Evolutionary conservation across 345 rosid species (phyloP).

Genomic region (Anacardium occidentale): DNA sequence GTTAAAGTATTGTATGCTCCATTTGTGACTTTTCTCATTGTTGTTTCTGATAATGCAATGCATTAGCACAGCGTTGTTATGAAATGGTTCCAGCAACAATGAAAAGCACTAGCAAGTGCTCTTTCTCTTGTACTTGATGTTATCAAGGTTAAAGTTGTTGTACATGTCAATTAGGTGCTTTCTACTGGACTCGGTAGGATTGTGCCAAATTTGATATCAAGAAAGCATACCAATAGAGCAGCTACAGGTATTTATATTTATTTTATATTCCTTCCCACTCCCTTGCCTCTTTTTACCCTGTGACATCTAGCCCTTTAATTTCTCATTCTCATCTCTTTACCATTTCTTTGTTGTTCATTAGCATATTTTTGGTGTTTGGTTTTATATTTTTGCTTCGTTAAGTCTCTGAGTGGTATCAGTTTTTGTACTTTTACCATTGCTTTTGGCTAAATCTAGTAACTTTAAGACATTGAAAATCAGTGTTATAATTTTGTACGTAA

Average conservation of each 20-base stretch:
- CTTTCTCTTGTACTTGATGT: conserved; percentile 13
- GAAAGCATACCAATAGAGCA: conserved; percentile 98
- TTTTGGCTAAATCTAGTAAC: not conserved
- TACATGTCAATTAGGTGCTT: conserved; percentile 59
- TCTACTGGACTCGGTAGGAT: conserved; percentile 99
- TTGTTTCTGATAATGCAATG: conserved; percentile 9
- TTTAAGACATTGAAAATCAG: not conserved
- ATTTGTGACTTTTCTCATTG: not conserved
- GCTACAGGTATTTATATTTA: conserved; percentile 66
- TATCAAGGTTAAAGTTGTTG: conserved; percentile 25
- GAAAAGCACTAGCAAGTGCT: conserved; percentile 2
- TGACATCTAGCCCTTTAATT: not conserved
- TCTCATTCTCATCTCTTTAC: not conserved
- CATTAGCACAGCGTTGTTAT: conserved; percentile 2
- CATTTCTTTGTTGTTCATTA: not conserved
- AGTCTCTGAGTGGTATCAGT: not conserved
- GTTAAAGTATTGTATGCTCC: not conserved
- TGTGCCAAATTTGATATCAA: conserved; percentile 96
- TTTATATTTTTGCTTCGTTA: not conserved
- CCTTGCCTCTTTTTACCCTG: not conserved
- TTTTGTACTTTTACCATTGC: not conserved
- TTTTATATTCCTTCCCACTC: not conserved
- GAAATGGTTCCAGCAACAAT: conserved; percentile 9
- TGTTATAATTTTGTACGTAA: not conserved
- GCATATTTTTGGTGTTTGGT: not conserved